Evolutionary conservation across 2,329 filamentous ascomycete genomes (phyloP), one percentile per base, ranked within the genome.

Genomic region (Fusarium anthophilum): DNA sequence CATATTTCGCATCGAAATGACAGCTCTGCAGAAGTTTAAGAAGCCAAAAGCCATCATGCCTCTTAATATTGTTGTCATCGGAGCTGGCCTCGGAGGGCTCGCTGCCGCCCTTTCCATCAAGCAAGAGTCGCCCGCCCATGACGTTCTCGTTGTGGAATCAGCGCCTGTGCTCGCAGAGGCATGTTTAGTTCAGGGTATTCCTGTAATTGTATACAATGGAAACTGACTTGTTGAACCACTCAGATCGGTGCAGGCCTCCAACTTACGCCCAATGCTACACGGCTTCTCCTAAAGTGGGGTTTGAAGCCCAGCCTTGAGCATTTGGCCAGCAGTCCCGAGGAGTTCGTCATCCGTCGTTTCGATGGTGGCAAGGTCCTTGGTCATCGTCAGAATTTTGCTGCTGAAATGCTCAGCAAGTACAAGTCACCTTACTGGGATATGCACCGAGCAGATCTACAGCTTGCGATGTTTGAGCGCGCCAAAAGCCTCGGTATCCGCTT

Each of bases 381-480:
- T 9, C 48, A 60, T 32, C 47, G 56, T 17, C 47, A 60, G 18
- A 47, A 50, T 39, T 66, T 66, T 37, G 55, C 55, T 24, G 50
- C 48, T 28, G 55, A 66, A 26, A 66, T 66, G 41, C 63, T 60
- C 32, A 43, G 44, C 20, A 62, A 61, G 48, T 66, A 66, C 41
- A 35, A 51, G 32, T 60, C 63, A 45, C 56, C 26, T 14, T 66
- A 61, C 26, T 61, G 56, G 48, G 56, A 66, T 15, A 55, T 66
- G 48, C 63, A 66, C 39, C 63, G 63, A 17, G 63, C 57, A 24
- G 63, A 66, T 62, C 56, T 66, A 24, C 63, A 66, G 37, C 63
- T 61, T 8, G 63, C 56, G 22, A 55, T 66, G 50, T 62, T 66
- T 26, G 41, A 66, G 18, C 35, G 22, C 14, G 22, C 41, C 22